Evolutionary conservation across 192 early-diverging fungal species (phyloP).

Genomic region (Mortierella hygrophila): DNA sequence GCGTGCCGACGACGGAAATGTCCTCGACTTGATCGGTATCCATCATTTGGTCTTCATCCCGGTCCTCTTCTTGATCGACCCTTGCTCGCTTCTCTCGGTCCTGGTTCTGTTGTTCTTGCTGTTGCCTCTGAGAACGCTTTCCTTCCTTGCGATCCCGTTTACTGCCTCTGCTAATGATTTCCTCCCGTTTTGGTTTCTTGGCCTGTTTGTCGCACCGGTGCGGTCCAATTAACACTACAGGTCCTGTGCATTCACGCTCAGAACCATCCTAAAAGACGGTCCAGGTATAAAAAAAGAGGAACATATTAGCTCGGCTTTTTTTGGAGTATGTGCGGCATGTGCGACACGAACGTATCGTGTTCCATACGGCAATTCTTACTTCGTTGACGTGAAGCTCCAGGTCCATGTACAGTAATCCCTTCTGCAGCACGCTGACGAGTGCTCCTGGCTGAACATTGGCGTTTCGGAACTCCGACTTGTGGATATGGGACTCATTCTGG

Average conservation of each 20-base stretch:
- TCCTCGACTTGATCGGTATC: constrained; percentile 53
- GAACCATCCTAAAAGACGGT: constrained; percentile 77
- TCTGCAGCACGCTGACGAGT: constrained; percentile 89
- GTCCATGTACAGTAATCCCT: constrained; percentile 92
- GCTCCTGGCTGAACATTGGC: constrained; percentile 84
- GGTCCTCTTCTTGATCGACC: constrained; percentile 42
- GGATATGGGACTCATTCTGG: constrained; percentile 85
- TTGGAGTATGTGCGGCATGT: neutral
- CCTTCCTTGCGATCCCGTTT: constrained; percentile 61
- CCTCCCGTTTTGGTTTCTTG: constrained; percentile 55
- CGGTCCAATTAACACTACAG: constrained; percentile 74
- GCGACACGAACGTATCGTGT: neutral
- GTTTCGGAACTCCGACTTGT: constrained; percentile 67
- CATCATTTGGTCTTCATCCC: constrained; percentile 50
- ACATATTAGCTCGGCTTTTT: neutral
- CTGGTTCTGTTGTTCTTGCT: constrained; percentile 9
- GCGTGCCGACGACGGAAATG: constrained; percentile 31
- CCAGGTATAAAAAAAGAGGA: neutral
- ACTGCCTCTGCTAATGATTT: constrained; percentile 53
- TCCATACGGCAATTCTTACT: constrained; percentile 43
- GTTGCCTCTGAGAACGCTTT: constrained; percentile 28
- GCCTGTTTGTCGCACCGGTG: constrained; percentile 74
- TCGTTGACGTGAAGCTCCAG: constrained; percentile 90
- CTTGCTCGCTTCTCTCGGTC: constrained; percentile 63
- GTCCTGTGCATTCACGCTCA: constrained; percentile 75